Evolutionary conservation across 148 eudicot species (phyloP), one percentile per base, ranked within the genome.

Genomic region (Chenopodium quinoa): DNA sequence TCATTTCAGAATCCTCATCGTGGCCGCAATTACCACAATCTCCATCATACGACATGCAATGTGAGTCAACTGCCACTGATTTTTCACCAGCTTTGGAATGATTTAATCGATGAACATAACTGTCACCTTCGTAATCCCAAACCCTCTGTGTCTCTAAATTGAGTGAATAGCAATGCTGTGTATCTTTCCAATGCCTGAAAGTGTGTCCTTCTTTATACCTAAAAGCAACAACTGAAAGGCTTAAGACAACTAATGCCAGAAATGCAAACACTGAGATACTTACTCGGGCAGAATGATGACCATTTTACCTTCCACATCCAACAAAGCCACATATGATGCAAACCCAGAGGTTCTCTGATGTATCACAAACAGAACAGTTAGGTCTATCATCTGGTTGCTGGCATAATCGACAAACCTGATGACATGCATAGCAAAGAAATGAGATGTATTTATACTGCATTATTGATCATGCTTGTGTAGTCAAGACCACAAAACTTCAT

Each of bases 51-150:
- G 94, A 84, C 85, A 80, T 75, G 83, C 92, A 89, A 68, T 66
- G 77, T 64, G 90, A 89, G 82, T 85, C 83, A 58, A 65, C 82
- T 83, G 78, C 78, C 46, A 40, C 83, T n/a, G 97, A 91, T 86
- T 94, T 97, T 56, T 90, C 88, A 82, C 86, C 98, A 75, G 81
- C 87, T 90, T 91, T 92, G 50, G 98, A 93, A 56, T 93, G 97
- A 85, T 92, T 91, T 82, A 97, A 77, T 27, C 99, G 91, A 80
- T 97, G 99, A 71, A 97, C 99, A 87, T 94, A 97, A 73, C 65
- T 87, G 85, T 94, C 99, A 71, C 95, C 94, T 75, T 87, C 95
- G 79, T 97, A 97, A 91, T 97, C 99, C 99, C 99, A 97, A 78
- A 97, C 95, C 81, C 94, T 92, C 73, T 91, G 98, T 20, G 90